Conservation (phyloP, 768 basidiomycete genomes). For the Cyclocybe aegerita region DNA sequence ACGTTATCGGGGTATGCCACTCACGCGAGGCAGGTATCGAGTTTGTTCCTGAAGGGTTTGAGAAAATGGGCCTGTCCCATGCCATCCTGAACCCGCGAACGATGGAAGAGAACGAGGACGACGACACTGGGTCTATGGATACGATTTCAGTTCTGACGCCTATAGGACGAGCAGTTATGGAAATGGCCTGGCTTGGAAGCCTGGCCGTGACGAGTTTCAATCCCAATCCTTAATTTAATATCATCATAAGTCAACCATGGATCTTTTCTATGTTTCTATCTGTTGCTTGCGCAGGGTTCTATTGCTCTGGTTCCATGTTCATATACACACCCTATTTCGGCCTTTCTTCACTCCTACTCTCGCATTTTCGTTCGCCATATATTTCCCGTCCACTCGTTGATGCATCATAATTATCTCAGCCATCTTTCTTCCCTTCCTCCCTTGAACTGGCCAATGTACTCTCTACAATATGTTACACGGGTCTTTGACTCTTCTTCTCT, state of each 20-base stretch:
- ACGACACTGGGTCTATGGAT: constrained; percentile 33
- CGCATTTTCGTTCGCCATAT: no score
- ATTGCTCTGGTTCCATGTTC: not conserved
- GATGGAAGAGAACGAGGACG: constrained; percentile 21
- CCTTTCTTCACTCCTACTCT: no score
- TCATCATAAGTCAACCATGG: not conserved
- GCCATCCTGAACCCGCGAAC: constrained; percentile 27
- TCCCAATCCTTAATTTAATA: constrained; percentile 13
- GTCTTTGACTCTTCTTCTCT: no score
- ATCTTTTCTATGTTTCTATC: not conserved
- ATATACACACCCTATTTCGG: no score
- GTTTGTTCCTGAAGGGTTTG: constrained; percentile 78
- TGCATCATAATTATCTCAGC: no score
- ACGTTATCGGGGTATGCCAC: constrained; percentile 60
- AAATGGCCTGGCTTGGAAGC: constrained; percentile 56
- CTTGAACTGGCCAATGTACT: no score
- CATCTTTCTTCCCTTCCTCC: no score
- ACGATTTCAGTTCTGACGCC: constrained; percentile 46
- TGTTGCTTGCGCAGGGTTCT: not conserved
- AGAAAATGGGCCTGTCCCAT: constrained; percentile 68
- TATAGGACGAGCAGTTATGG: constrained; percentile 51
- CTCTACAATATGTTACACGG: no score
- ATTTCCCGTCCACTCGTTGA: no score
- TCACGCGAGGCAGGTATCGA: constrained; percentile 69
- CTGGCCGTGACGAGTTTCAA: constrained; percentile 53